Evolutionary conservation across 108 stramenopile species (phyloP).

Genomic region (Skeletonema tropicum): DNA sequence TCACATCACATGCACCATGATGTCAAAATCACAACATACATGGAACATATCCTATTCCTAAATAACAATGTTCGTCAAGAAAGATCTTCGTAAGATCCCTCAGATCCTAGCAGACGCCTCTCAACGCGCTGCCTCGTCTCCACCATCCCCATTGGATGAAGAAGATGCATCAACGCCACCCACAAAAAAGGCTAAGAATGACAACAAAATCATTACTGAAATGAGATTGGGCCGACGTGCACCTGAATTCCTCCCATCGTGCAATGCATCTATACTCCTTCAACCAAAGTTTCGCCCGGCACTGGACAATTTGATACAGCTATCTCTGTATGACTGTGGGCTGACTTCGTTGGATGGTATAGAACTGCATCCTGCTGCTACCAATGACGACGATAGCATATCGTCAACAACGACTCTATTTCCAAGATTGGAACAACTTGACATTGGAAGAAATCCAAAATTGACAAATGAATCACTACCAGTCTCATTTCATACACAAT

Average conservation of each 20-base stretch:
- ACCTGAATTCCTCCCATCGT: conserved; percentile 54
- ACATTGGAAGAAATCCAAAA: conserved; percentile 71
- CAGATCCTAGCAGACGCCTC: conserved; percentile 62
- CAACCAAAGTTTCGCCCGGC: conserved; percentile 53
- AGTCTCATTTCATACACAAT: conserved; percentile 19
- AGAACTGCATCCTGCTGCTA: neutral
- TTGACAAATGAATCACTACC: conserved; percentile 22
- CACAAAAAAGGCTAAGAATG: conserved; percentile 21
- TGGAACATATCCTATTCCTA: neutral
- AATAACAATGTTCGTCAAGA: conserved; percentile 68
- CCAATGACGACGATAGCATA: neutral
- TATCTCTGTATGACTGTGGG: conserved; percentile 69
- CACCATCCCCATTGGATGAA: neutral
- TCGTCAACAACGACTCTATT: neutral
- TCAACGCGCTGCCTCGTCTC: conserved; percentile 9
- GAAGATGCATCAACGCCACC: conserved; percentile 15
- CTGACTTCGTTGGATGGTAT: conserved; percentile 46
- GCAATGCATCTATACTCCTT: conserved; percentile 47
- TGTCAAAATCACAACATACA: neutral
- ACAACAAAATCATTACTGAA: conserved; percentile 11
- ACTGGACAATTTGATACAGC: conserved; percentile 40
- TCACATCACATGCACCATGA: neutral
- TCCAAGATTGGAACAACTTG: conserved; percentile 54
- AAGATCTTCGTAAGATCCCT: conserved; percentile 73
- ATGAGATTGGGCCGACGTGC: conserved; percentile 24